Conservation (phyloP, 257 asterid genomes). For the Fraxinus cuspidata region DNA sequence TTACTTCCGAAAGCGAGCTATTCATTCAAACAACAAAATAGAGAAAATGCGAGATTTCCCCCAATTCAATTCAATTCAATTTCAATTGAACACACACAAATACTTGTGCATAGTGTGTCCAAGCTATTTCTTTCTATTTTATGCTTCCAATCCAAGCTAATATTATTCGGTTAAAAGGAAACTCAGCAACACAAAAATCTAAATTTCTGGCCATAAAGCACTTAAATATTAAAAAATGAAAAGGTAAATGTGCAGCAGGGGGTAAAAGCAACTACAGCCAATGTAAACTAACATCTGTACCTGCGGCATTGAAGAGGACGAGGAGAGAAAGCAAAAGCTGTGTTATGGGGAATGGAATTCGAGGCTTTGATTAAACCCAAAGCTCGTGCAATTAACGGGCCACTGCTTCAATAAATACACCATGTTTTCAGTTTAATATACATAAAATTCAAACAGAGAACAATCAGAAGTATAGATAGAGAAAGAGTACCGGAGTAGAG, state of each 20-base stretch:
- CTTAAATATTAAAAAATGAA: no score
- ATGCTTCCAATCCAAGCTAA: no score
- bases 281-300: constrained; percentile 25
- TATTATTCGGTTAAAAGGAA: no score
- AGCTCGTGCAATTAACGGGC: constrained; percentile 44
- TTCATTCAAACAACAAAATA: no score
- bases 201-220: no score
- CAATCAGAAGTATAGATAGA: neutral
- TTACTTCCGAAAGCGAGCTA: no score
- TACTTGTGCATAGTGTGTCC: no score
- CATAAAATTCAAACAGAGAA: neutral
- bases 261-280: constrained; percentile 3
- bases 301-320: constrained; percentile 51
- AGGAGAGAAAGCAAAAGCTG: constrained; percentile 30
- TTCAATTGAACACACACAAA: no score
- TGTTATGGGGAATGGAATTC: constrained; percentile 30
- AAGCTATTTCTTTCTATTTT: no score
- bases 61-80: no score
- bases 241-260: constrained; percentile 8
- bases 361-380: constrained; percentile 43
- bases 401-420: constrained; percentile 43
- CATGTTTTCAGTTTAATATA: constrained; percentile 14
- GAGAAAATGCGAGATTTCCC: no score
- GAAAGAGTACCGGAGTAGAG: constrained; percentile 7
- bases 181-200: no score